Base-by-base conservation (phyloP, 176 grass and related monocot species). In the Oryza longistaminata region DNA sequence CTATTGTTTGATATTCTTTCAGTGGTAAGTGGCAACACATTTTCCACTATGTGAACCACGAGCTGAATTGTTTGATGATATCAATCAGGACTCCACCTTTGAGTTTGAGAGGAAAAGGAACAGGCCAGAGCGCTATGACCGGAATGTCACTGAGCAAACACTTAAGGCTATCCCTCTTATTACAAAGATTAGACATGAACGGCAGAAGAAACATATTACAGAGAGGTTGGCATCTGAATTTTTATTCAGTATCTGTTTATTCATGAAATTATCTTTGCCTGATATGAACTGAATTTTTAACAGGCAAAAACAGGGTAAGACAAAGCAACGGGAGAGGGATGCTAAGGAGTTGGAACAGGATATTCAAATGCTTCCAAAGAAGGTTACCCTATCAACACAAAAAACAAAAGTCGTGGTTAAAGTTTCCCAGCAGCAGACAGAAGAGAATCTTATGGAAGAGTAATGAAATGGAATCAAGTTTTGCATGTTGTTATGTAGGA, bases 21-120 rank as follows among this genome's bases (percentile, higher is more conserved):
- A 66, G 17, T 27, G 43, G 11, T 73, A 31, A 11, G 22, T 21
- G 19, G 3, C 39, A 14, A 31, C 27, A 14, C 62, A 58, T 76
- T 25, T 81, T 52, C 24, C 9, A 6, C 5, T 48, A 21, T 14
- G 50, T 48, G 3, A 62, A 44, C 25, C 19, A 15, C 7, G 9
- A 0, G 0, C 21, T 61, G 68, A 44, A 58, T 84, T 2, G 16
- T 39, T 60, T 15, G 85, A 31, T 77, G 33, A 82, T 72, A 76
- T 77, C 21, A 7, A 77, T 35, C 34, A 98, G 96, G 96, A 98
- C 31, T 11, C 93, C 6, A 98, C 93, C 17, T 98, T 98, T 68
- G 96, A 98, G 86, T 91, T 98, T 75, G 96, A 98, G 88, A 92
- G 96, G 88, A 96, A 92, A 78, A 90, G 93, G 55, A 98, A 98